A percentile compares a stretch with the other conserved stretches of the same genome.
These are phyloP conservation scores for Lotus japonicus DNA, from an alignment of 306 rosid genomes.

Conservation along the genomic window DNA sequence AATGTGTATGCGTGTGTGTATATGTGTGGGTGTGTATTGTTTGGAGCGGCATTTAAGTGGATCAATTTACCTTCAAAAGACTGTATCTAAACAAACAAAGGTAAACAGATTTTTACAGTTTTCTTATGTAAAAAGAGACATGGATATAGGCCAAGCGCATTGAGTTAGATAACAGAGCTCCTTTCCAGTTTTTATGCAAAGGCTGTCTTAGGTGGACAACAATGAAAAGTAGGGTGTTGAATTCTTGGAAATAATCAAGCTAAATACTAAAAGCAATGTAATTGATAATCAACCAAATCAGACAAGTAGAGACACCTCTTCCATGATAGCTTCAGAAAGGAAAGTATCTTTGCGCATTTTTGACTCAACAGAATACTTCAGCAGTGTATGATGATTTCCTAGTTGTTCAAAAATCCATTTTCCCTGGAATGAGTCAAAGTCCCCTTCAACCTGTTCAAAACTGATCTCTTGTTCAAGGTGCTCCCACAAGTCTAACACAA, in stretches of 20 bases:
- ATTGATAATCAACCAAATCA: constrained; percentile 1
- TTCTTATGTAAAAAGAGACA: background rate
- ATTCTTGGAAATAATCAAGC: no score
- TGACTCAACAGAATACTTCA: constrained; percentile 89
- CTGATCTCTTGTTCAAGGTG: constrained; percentile 75
- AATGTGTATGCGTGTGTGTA: background rate
- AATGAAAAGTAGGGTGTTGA: background rate
- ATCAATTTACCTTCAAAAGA: background rate
- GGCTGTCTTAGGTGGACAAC: background rate
- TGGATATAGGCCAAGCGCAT: background rate
- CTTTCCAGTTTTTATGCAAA: background rate
- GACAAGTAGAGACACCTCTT: constrained; percentile 54
- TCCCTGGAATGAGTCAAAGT: constrained; percentile 83
- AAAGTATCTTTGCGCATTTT: constrained; percentile 91
- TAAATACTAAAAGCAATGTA: no score
- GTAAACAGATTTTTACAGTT: background rate
- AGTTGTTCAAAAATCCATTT: constrained; percentile 93
- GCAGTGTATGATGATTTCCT: constrained; percentile 85
- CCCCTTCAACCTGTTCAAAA: constrained; percentile 95
- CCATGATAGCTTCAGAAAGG: constrained; percentile 94
- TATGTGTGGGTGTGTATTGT: background rate
- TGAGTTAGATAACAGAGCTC: background rate
- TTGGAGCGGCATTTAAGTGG: background rate
- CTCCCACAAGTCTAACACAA: constrained; percentile 82
- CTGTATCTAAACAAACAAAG: constrained; percentile 10